These are phyloP conservation scores for Exophiala sp. DNA, from an alignment of 2,329 filamentous ascomycete genomes.

Conservation along the genomic window DNA sequence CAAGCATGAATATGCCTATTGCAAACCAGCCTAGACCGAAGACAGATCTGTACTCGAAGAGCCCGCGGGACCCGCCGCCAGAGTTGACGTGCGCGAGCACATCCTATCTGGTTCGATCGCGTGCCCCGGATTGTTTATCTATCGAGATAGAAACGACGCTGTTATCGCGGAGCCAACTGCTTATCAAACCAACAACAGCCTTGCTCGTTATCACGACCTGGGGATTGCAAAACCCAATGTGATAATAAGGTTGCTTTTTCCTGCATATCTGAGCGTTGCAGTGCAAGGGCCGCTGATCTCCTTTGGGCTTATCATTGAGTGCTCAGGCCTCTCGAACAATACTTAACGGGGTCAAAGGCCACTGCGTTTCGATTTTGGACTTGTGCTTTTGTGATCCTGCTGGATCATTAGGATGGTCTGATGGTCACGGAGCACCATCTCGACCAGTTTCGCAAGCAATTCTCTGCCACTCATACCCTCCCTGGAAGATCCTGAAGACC, in stretches of 20 bases:
- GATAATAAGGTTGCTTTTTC: constrained; percentile 3
- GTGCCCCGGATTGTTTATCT: constrained; percentile 23
- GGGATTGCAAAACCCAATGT: constrained; percentile 1
- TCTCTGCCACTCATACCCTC: no score
- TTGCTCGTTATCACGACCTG: constrained; percentile 6
- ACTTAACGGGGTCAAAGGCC: no score
- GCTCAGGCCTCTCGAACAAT: no score
- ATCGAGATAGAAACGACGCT: constrained; percentile 2
- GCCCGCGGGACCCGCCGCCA: not conserved
- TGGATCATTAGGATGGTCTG: no score
- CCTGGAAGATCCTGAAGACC: no score
- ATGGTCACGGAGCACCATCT: no score
- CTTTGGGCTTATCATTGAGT: not conserved
- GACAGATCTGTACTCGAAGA: no score
- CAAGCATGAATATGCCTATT: no score
- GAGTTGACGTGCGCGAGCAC: not conserved
- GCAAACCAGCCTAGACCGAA: no score
- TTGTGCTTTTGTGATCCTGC: no score
- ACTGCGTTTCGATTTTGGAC: no score
- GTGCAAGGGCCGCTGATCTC: not conserved
- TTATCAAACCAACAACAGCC: constrained; percentile 13
- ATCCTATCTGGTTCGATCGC: not conserved
- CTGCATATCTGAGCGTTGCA: not conserved
- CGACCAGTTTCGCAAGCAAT: no score
- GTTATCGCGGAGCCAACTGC: constrained; percentile 20